Conservation (phyloP, 441 rosid genomes). For the Gossypium schwendimanii region DNA sequence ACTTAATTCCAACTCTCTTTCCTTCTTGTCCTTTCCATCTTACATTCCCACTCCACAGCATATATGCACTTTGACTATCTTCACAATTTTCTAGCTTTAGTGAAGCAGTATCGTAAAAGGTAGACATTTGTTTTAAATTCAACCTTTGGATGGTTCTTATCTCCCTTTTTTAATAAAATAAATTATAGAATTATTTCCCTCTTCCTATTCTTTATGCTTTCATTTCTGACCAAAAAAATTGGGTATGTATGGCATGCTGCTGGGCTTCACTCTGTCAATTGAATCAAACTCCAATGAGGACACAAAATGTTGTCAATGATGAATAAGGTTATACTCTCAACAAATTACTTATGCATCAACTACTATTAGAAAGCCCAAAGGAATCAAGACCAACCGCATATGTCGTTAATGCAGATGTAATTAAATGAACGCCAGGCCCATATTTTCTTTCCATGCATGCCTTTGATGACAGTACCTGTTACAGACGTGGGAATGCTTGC, state of each 20-base stretch:
- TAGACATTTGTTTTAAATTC: no score
- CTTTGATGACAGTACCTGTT: constrained; percentile 33
- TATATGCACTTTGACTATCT: constrained; percentile 11
- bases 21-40: neutral
- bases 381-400: constrained; percentile 50
- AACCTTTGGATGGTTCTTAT: neutral
- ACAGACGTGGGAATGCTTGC: no score
- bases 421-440: constrained; percentile 72
- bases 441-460: constrained; percentile 44
- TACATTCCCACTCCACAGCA: neutral
- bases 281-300: constrained; percentile 26
- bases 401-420: constrained; percentile 70
- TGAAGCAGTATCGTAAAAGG: neutral
- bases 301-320: neutral
- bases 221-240: no score
- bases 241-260: constrained; percentile 24
- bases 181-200: no score
- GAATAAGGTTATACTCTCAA: neutral
- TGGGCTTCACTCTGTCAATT: constrained; percentile 30
- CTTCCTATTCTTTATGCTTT: constrained; percentile 11
- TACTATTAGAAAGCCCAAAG: constrained; percentile 6
- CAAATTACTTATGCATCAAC: neutral
- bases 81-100: neutral
- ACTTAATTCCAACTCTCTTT: neutral
- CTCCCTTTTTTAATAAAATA: neutral